Conservation (phyloP, 805 yeast species). For the Komagataella pseudopastoris region DNA sequence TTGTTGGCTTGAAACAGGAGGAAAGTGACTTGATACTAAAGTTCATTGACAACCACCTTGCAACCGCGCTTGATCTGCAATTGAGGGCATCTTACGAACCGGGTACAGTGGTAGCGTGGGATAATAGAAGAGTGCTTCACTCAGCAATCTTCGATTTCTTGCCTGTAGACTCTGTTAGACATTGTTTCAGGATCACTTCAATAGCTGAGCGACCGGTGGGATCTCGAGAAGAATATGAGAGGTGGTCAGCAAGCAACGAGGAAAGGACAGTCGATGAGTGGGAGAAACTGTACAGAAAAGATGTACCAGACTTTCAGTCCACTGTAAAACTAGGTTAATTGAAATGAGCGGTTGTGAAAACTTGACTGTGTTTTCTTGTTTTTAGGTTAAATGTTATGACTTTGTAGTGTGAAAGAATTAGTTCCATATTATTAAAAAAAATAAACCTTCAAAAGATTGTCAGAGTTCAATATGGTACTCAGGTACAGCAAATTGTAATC, state of each 20-base stretch:
- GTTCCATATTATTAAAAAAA: too few relatives aligned
- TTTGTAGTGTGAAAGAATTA: too few relatives aligned
- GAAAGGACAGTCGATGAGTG: background rate
- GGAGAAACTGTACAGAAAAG: background rate
- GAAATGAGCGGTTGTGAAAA: too few relatives aligned
- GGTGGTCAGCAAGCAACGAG: slow-evolving; percentile 11
- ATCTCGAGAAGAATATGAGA: slow-evolving; percentile 15
- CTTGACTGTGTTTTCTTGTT: too few relatives aligned
- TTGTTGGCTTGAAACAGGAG: slow-evolving; percentile 60
- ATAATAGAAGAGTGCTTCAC: slow-evolving; percentile 60
- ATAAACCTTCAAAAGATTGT: too few relatives aligned
- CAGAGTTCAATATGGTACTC: too few relatives aligned
- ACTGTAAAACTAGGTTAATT: background rate
- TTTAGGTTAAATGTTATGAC: too few relatives aligned
- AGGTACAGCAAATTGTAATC: too few relatives aligned
- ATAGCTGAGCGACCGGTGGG: slow-evolving; percentile 54
- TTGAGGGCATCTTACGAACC: slow-evolving; percentile 63
- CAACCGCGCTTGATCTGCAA: slow-evolving; percentile 44
- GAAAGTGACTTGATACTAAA: slow-evolving; percentile 52
- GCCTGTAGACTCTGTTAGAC: slow-evolving; percentile 44
- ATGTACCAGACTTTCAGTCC: background rate
- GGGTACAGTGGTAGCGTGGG: slow-evolving; percentile 65
- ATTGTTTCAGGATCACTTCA: slow-evolving; percentile 61
- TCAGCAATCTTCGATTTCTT: slow-evolving; percentile 65
- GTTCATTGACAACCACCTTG: slow-evolving; percentile 40